Conservation (phyloP, 352 stramenopile genomes). For the Aphanomyces astaci region DNA sequence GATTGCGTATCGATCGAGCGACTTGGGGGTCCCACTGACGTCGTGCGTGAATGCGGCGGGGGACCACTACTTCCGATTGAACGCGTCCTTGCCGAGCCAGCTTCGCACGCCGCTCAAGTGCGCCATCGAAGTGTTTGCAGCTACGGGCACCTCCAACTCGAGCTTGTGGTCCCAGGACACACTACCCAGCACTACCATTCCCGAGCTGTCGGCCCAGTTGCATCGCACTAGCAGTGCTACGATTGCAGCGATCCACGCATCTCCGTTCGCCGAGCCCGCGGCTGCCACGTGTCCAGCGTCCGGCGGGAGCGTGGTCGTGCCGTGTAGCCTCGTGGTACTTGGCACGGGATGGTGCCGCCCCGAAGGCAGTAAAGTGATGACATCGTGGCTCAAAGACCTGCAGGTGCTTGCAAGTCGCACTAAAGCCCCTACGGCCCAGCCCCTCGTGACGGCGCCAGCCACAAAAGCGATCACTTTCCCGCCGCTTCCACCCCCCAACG, state of each 20-base stretch:
- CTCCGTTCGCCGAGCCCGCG: background rate
- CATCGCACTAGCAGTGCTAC: background rate
- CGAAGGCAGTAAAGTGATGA: background rate
- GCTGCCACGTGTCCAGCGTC: background rate
- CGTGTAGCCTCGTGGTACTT: background rate
- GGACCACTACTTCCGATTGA: background rate
- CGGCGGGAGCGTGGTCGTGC: slow-evolving; percentile 5
- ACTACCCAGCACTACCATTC: slow-evolving; percentile 7
- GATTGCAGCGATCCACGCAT: slow-evolving; percentile 6
- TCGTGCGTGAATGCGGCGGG: background rate
- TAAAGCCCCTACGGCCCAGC: background rate
- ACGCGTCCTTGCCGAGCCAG: background rate
- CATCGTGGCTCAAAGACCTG: background rate
- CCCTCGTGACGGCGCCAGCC: background rate
- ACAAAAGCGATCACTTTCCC: background rate
- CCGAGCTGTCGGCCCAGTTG: background rate
- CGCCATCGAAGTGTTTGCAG: background rate
- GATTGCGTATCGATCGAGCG: background rate
- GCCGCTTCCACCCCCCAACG: background rate
- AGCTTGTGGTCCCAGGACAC: slow-evolving; percentile 18
- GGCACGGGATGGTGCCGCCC: slow-evolving; percentile 4
- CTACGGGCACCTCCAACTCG: background rate
- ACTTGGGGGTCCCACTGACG: background rate
- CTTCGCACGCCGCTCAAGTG: background rate
- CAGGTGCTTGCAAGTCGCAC: background rate